Base-by-base conservation (phyloP, 2,329 filamentous ascomycete species). In the Huntiella abstrusa region DNA sequence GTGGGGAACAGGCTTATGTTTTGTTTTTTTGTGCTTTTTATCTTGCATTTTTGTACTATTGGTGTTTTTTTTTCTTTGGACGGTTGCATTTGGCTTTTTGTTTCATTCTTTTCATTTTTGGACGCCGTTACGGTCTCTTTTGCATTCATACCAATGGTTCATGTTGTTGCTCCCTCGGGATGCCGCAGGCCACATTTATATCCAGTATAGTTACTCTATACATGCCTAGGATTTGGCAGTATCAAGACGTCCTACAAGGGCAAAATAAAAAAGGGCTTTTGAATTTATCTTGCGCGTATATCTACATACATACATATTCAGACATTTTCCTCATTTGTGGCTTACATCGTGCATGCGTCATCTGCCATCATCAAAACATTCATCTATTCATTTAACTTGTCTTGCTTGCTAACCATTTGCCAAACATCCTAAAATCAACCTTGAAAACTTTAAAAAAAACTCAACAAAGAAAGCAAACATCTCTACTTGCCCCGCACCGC, bases 61-160 rank as follows among this genome's bases (percentile, higher is more conserved):
- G 43, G 47, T 37, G 41, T 45, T 32, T 50, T 33, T 50, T 35
- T 48, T 50, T 38, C n/a, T n/a, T 49, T 17, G 41, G 19, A 35
- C 6, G 11, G 36, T 16, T 19, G 12, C 32, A 33, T 45, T 46
- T 51, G n/a, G 22, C 16, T 19, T 34, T 16, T 33, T 47, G 42
- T 33, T 17, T 35, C 17, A 15, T 43, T 42, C 33, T 47, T 45
- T 33, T 42, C 35, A 22, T 46, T 47, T 42, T 48, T 40, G 15
- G 43, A 42, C 22, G 12, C 36, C 22, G 4, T 16, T 19, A 36
- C 39, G 13, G n/a, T 19, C 41, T 41, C 45, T 32, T 47, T 32
- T 39, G 17, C 12, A n/a, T 47, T 28, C 22, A 28, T 28, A 28
- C 22, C 22, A 28, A 28, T 28, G 22, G 22, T 28, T 28, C 22